Conservation (phyloP, 164 flowering plant species). For the Umbilicus rupestris region DNA sequence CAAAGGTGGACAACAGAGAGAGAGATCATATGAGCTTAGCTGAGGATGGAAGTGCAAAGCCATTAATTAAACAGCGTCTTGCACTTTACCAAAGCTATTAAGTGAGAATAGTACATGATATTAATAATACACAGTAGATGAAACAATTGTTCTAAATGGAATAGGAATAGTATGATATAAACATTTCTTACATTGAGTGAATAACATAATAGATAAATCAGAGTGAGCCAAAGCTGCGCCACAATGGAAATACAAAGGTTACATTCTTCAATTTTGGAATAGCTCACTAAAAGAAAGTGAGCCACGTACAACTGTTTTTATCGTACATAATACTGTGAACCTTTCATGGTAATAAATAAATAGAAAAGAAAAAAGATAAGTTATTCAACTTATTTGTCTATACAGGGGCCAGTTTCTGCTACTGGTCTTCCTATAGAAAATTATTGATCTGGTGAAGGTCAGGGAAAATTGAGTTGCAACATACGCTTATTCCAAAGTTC, state of each 20-base stretch:
- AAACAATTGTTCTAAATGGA: background rate
- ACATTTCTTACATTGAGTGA: background rate
- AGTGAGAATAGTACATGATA: background rate
- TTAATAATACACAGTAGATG: background rate
- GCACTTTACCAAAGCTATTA: too few relatives aligned
- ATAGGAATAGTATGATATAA: background rate
- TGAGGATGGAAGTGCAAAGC: too few relatives aligned
- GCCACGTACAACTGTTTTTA: background rate
- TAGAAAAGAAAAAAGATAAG: background rate
- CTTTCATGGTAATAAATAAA: background rate
- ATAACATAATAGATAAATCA: background rate
- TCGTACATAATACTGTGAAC: background rate
- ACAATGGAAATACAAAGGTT: background rate
- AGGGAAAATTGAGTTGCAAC: background rate
- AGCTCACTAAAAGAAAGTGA: background rate
- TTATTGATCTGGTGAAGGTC: constrained; percentile 4
- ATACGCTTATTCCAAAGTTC: background rate
- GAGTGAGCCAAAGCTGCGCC: background rate
- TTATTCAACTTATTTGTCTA: background rate
- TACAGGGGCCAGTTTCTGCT: background rate
- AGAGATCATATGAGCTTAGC: background rate
- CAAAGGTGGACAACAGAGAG: background rate
- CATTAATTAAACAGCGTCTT: too few relatives aligned
- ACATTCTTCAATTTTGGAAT: background rate
- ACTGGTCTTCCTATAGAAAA: background rate